phyloP scores from a whole-genome alignment of 805 yeast genomes.

The Candida gorgasii region DNA sequence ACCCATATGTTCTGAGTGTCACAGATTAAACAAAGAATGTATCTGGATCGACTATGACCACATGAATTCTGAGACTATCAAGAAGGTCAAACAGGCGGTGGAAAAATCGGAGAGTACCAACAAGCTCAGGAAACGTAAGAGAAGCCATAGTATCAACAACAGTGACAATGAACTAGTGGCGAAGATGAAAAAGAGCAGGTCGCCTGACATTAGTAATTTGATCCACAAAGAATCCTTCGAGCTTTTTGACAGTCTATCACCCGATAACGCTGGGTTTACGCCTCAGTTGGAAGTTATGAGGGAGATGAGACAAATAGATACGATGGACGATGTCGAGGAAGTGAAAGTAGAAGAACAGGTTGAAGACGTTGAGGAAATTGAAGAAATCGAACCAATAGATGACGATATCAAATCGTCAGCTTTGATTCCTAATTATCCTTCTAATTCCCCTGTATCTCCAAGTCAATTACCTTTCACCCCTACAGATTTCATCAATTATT shows the following conservation, averaged over 20 bases:
- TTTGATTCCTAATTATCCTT: neutral
- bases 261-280: conserved; percentile 4
- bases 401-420: conserved; percentile 1
- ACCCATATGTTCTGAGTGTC: conserved; percentile 54
- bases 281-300: no score
- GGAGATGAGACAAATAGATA: no score
- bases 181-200: neutral
- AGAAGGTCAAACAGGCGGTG: conserved; percentile 35
- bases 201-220: conserved; percentile 12
- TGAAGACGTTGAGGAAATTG: neutral
- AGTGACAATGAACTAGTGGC: neutral
- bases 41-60: conserved; percentile 43
- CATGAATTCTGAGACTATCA: conserved; percentile 44
- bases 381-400: neutral
- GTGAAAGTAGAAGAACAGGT: neutral
- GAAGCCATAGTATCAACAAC: neutral
- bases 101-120: conserved; percentile 38
- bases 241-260: conserved; percentile 2
- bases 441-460: neutral
- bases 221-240: conserved; percentile 3
- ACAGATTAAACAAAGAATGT: conserved; percentile 47
- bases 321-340: no score
- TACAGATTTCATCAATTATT: conserved; percentile 7
- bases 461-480: neutral
- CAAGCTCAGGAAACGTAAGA: conserved; percentile 44